Evolutionary conservation across 2,329 filamentous ascomycete genomes (phyloP).

Genomic region (Botrytis fabae): DNA sequence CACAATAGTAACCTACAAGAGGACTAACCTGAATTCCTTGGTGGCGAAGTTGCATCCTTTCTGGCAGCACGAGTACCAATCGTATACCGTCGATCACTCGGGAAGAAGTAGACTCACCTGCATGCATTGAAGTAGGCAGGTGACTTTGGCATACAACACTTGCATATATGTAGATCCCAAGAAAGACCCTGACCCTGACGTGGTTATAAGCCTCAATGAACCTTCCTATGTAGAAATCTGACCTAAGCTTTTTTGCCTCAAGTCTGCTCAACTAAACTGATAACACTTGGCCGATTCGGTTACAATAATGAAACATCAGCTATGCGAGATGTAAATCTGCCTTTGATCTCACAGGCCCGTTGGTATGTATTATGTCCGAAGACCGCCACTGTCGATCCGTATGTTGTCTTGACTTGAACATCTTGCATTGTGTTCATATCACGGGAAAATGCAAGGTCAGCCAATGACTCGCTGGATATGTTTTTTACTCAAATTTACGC

Average conservation of each 20-base stretch:
- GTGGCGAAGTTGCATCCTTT: not conserved
- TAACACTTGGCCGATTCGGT: not conserved
- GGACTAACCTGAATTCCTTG: not conserved
- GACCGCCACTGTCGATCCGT: not conserved
- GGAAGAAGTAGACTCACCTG: not conserved
- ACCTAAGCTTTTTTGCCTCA: not conserved
- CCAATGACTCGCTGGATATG: not conserved
- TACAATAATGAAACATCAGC: not conserved
- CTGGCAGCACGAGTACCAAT: not conserved
- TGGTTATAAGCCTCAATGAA: not conserved
- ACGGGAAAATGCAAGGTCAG: not conserved
- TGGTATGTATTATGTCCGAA: not conserved
- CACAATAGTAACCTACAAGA: not conserved
- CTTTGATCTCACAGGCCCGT: not conserved
- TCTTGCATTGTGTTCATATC: not conserved
- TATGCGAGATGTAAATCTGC: not conserved
- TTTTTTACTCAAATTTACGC: not conserved
- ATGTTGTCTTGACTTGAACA: not conserved
- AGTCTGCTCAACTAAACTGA: not conserved
- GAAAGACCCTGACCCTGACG: not conserved
- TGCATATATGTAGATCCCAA: not conserved
- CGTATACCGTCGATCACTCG: not conserved
- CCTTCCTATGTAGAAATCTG: not conserved
- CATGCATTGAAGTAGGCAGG: constrained; percentile 1
- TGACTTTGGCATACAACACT: not conserved